Evolutionary conservation across 345 rosid genomes (phyloP).

Genomic region (Cardiospermum halicacabum): DNA sequence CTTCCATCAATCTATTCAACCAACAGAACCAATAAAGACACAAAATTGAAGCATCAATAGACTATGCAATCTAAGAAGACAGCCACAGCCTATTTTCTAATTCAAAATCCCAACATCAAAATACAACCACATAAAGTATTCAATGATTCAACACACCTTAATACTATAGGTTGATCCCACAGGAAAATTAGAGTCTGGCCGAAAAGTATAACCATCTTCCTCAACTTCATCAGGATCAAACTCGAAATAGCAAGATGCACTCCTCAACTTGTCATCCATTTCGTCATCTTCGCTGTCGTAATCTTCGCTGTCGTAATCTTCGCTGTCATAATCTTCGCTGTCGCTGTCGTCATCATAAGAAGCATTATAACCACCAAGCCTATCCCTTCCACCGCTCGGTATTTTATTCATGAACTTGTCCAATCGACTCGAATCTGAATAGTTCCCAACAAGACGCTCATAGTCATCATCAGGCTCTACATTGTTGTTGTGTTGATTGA

Average conservation of each 20-base stretch:
- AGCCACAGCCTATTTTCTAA: not conserved
- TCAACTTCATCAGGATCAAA: slow-evolving; percentile 28
- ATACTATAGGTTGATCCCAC: slow-evolving; percentile 22
- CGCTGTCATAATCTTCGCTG: slow-evolving; percentile 43
- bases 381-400: slow-evolving; percentile 19
- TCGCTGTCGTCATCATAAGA: too few relatives aligned
- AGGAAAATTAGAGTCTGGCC: slow-evolving; percentile 35
- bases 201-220: slow-evolving; percentile 27
- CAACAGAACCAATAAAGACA: not conserved
- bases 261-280: slow-evolving; percentile 41
- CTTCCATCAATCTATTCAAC: not conserved
- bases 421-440: slow-evolving; percentile 24
- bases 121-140: not conserved
- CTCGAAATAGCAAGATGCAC: slow-evolving; percentile 34
- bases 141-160: slow-evolving; percentile 29
- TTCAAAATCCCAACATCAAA: not conserved
- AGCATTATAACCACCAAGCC: slow-evolving; percentile 27
- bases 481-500: slow-evolving; percentile 9
- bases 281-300: slow-evolving; percentile 37
- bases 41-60: not conserved
- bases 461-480: slow-evolving; percentile 35
- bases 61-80: not conserved
- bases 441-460: slow-evolving; percentile 27
- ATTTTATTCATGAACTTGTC: slow-evolving; percentile 33
- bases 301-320: slow-evolving; percentile 25